Base-by-base conservation (phyloP, 495 filamentous ascomycete species). In the Clavariopsis aquatica region DNA sequence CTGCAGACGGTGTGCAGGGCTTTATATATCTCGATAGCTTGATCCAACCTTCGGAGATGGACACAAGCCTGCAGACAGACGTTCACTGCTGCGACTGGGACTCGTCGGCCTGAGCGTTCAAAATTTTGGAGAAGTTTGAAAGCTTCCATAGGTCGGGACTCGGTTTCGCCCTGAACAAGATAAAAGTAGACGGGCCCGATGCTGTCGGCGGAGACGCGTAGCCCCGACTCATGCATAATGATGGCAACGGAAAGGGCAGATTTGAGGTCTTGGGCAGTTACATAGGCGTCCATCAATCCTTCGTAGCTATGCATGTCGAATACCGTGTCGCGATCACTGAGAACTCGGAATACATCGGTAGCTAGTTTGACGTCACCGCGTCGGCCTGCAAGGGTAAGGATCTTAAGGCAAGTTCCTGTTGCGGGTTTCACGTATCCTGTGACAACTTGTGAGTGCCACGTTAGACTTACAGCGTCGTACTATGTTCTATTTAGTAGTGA, bases 291-390 rank as follows among this genome's bases (percentile, higher is more conserved):
- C 20, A 92, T 71, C 17, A 96, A 80, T 28, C 83, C 79, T 73
- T 93, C 90, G 76, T 94, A 96, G 71, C 96, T 89, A 52, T 87
- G 80, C 4, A 79, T 65, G 2, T 79, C 74, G 28, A 90, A 79
- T 22, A 81, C 72, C 1, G 78, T 81, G 19, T 64, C 60, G 15
- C 84, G 79, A 3, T 80, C 75, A 57, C 64, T 56, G 1, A 84
- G 69, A 61, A 78, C 78, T 45, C 83, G 81, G 65, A 92, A 80
- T 41, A 84, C 87, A 56, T 82, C 78, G 12, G 84, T 84, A 12
- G 88, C 89, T n/a, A 96, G 78, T 0, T 76, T 69, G n/a, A 82
- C 72, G 70, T 96, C 87, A 29, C 82, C 84, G 65, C 83, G 66
- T 19, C 83, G 81, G 1, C 90, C 81, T 10, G 92, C 92, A 5